These are phyloP conservation scores for Pyrenophora graminea DNA, from an alignment of 2,329 filamentous ascomycete genomes.

Conservation along the genomic window DNA sequence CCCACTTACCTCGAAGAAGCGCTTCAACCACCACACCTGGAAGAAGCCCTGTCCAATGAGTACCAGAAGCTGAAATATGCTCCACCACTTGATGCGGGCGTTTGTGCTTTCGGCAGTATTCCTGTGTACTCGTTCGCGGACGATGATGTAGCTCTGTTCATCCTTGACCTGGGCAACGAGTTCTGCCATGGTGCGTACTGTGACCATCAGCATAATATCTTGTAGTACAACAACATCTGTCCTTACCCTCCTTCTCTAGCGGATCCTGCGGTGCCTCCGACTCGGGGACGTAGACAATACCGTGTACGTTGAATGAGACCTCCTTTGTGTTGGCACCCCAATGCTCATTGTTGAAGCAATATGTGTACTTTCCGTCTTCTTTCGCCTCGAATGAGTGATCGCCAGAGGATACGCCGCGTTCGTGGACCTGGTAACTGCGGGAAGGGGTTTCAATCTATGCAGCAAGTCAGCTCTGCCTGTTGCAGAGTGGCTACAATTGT, in stretches of 20 bases:
- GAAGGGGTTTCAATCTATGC: conserved; percentile 75
- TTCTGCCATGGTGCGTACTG: conserved; percentile 82
- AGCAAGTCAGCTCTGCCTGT: conserved; percentile 10
- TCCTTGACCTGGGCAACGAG: conserved; percentile 92
- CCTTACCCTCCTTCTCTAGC: conserved; percentile 82
- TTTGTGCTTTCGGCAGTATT: conserved; percentile 99
- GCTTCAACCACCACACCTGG: conserved; percentile 99
- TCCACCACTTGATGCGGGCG: conserved; percentile 98
- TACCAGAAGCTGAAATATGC: conserved; percentile 89
- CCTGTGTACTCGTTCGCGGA: conserved; percentile 92
- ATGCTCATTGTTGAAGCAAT: conserved; percentile 99
- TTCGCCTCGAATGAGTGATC: conserved; percentile 89
- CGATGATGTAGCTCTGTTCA: conserved; percentile 94
- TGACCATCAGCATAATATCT: conserved; percentile 17
- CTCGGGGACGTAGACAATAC: conserved; percentile 95
- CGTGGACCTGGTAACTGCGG: conserved; percentile 75
- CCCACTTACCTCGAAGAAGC: conserved; percentile 83
- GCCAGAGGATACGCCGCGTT: conserved; percentile 82
- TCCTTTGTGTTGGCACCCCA: conserved; percentile 97
- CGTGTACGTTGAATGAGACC: conserved; percentile 98
- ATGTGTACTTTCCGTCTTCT: conserved; percentile 85
- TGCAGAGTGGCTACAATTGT: neutral
- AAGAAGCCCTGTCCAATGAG: conserved; percentile 91
- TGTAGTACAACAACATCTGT: neutral
- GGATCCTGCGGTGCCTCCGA: conserved; percentile 82